These are phyloP conservation scores for Tetraselmis chui DNA, from an alignment of 139 green algal genomes.

Conservation along the genomic window DNA sequence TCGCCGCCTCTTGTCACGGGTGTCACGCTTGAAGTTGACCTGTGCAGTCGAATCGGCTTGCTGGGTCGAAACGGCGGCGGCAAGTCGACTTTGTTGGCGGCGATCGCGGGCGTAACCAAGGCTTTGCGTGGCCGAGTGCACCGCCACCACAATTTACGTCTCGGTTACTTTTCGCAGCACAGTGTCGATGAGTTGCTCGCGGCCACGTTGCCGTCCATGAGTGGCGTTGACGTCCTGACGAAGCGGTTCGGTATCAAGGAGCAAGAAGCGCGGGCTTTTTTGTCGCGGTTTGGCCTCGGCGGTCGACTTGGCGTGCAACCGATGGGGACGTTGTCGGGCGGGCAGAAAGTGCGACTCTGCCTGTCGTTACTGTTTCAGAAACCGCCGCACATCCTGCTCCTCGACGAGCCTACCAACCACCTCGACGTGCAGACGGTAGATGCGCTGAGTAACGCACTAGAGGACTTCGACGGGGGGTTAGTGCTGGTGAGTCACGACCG, in stretches of 20 bases:
- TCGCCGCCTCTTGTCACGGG: neutral
- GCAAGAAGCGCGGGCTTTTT: conserved; percentile 31
- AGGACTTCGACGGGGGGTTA: conserved; percentile 21
- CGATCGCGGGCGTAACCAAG: conserved; percentile 28
- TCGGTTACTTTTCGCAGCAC: conserved; percentile 55
- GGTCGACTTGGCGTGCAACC: conserved; percentile 38
- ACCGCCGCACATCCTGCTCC: conserved; percentile 37
- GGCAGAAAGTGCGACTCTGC: conserved; percentile 48
- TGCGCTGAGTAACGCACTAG: conserved; percentile 11
- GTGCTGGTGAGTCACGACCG: conserved; percentile 29
- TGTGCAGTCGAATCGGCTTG: conserved; percentile 12
- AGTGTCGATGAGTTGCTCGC: conserved; percentile 48
- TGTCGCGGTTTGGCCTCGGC: conserved; percentile 51
- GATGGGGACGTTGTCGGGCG: conserved; percentile 48
- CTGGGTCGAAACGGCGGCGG: conserved; percentile 29
- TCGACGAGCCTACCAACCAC: conserved; percentile 57
- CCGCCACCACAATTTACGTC: conserved; percentile 22
- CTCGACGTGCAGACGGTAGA: conserved; percentile 29
- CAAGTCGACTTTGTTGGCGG: conserved; percentile 62
- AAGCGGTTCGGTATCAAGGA: conserved; percentile 11
- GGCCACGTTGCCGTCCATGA: neutral
- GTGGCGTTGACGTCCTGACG: conserved; percentile 11
- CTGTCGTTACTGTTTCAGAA: conserved; percentile 36
- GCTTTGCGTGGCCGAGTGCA: conserved; percentile 7
- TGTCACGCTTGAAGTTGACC: conserved; percentile 42